phyloP scores from a whole-genome alignment of 345 rosid species.

The Ceriops tagal region DNA sequence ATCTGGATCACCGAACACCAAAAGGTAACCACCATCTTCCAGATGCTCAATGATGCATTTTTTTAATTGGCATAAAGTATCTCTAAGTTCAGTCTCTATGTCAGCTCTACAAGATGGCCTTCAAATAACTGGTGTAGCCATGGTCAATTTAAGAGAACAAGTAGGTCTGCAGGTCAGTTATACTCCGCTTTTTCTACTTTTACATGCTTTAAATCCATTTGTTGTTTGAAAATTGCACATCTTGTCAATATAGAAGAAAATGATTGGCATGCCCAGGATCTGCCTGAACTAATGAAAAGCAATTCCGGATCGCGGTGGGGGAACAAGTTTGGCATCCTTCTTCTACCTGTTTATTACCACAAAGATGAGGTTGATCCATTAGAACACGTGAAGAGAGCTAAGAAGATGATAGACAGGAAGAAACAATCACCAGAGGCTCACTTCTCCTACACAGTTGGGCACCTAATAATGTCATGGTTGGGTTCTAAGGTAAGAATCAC shows the following conservation, averaged over 20 bases:
- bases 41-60: not conserved
- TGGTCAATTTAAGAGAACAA: conserved; percentile 55
- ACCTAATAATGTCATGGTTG: conserved; percentile 34
- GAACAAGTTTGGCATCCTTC: conserved; percentile 50
- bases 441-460: conserved; percentile 41
- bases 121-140: conserved; percentile 47
- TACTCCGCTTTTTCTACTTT: no score
- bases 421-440: conserved; percentile 47
- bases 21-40: conserved; percentile 24
- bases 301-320: conserved; percentile 42
- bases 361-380: conserved; percentile 31
- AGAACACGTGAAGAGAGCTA: conserved; percentile 42
- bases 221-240: no score
- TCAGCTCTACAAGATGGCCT: conserved; percentile 38
- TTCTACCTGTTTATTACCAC: conserved; percentile 43
- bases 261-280: conserved; percentile 28
- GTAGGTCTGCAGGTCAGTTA: conserved; percentile 40
- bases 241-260: not conserved
- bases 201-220: no score
- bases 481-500: conserved; percentile 41
- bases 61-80: not conserved
- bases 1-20: conserved; percentile 45
- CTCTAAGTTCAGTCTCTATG: not conserved
- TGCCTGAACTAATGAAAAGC: conserved; percentile 29
- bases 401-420: conserved; percentile 48